phyloP scores from a whole-genome alignment of 192 early-diverging fungal species.

The Podila clonocystis region DNA sequence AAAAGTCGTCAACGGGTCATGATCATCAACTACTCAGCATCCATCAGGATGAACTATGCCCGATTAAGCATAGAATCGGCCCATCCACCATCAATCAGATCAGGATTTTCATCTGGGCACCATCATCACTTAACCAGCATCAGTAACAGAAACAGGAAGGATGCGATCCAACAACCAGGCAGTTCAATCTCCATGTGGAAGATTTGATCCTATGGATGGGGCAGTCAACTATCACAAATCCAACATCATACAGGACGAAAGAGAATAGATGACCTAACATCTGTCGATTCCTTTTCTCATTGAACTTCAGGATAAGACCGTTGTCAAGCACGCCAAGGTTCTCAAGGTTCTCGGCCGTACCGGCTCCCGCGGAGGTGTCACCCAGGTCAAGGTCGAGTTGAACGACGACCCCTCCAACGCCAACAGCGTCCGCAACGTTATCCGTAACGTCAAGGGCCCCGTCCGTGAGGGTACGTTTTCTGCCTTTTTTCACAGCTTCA shows the following conservation, averaged over 20 bases:
- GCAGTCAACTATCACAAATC: no score
- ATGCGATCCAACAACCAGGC: no score
- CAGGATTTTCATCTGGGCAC: neutral
- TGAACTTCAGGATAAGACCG: slow-evolving; percentile 54
- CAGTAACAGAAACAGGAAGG: neutral
- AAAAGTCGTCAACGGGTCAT: no score
- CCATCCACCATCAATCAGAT: neutral
- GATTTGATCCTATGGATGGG: no score
- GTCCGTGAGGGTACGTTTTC: slow-evolving; percentile 80
- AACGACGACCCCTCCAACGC: slow-evolving; percentile 87
- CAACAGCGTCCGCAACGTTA: slow-evolving; percentile 84
- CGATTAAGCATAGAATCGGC: neutral
- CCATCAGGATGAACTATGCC: neutral
- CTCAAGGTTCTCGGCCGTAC: slow-evolving; percentile 99
- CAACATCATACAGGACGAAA: no score
- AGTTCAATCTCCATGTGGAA: no score
- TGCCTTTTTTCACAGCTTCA: neutral
- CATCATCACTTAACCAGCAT: neutral
- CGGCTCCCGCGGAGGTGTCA: slow-evolving; percentile 99
- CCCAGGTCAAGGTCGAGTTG: slow-evolving; percentile 99
- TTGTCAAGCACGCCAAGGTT: slow-evolving; percentile 94
- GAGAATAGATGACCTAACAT: neutral
- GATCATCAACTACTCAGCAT: no score
- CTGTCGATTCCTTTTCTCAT: neutral
- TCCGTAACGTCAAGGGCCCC: slow-evolving; percentile 99